phyloP scores from a whole-genome alignment of 2,329 filamentous ascomycete genomes.

The Apiospora marii region DNA sequence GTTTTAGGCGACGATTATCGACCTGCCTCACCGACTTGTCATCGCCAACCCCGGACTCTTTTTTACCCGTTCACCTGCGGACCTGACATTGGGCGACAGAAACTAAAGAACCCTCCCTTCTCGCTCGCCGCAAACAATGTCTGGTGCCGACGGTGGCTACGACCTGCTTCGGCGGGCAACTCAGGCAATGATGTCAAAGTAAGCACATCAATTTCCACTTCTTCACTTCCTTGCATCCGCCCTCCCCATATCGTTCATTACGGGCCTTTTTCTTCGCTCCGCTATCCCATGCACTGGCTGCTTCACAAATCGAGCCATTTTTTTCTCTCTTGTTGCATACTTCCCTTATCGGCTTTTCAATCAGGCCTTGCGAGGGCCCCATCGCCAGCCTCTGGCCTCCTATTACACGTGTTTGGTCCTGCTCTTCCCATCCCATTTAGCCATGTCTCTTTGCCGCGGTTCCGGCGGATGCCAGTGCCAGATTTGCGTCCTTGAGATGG shows the following conservation, averaged over 20 bases:
- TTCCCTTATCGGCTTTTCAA: constrained; percentile 3
- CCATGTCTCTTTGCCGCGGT: constrained; percentile 24
- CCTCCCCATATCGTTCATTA: constrained; percentile 22
- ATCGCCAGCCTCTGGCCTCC: constrained; percentile 2
- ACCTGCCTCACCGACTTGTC: constrained; percentile 1
- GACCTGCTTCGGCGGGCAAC: constrained; percentile 67
- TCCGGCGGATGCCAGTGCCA: constrained; percentile 24
- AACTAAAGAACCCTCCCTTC: constrained; percentile 1
- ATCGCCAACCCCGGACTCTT: not conserved
- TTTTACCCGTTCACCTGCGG: not conserved
- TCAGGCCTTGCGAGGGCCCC: not conserved
- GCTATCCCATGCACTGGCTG: constrained; percentile 18
- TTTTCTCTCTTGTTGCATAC: not conserved
- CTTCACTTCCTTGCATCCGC: constrained; percentile 34
- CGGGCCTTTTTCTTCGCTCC: constrained; percentile 23
- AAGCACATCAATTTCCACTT: constrained; percentile 43
- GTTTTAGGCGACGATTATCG: constrained; percentile 8
- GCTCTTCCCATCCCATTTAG: constrained; percentile 27
- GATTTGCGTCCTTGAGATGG: constrained; percentile 17
- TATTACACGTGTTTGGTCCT: constrained; percentile 14
- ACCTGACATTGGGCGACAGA: constrained; percentile 21
- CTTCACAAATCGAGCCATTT: constrained; percentile 21
- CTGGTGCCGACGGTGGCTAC: constrained; percentile 60
- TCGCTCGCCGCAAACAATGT: constrained; percentile 47
- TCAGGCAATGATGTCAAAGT: constrained; percentile 70